Percentiles rank a stretch among this genome's conserved stretches.
Conservation (phyloP, 108 stramenopile genomes). For the Fragilaria crotonensis region DNA sequence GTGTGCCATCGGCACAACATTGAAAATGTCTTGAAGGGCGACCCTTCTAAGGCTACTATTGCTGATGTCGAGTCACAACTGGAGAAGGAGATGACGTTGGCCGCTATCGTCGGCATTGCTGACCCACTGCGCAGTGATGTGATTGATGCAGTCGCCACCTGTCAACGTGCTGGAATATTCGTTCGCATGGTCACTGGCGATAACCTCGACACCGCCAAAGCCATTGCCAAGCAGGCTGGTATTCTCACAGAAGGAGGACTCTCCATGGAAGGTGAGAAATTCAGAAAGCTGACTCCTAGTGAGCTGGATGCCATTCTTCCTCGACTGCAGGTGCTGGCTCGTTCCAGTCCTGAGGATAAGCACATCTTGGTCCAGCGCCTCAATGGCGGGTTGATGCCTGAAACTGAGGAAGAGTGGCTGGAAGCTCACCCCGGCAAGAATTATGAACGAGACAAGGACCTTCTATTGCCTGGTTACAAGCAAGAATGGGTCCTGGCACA, state of each 20-base stretch:
- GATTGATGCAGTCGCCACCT: conserved; percentile 80
- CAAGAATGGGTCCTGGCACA: conserved; percentile 55
- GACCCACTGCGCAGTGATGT: conserved; percentile 87
- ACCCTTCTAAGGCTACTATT: conserved; percentile 13
- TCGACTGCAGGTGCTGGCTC: conserved; percentile 81
- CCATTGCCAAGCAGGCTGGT: conserved; percentile 90
- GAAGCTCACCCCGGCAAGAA: conserved; percentile 50
- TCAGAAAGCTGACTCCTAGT: conserved; percentile 65
- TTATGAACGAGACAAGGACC: conserved; percentile 45
- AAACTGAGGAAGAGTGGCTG: conserved; percentile 47
- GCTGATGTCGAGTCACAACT: conserved; percentile 40
- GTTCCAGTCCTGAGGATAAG: conserved; percentile 94
- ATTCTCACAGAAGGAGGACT: conserved; percentile 72
- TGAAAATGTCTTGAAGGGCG: conserved; percentile 22
- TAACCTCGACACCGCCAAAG: conserved; percentile 86
- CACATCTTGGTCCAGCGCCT: conserved; percentile 88
- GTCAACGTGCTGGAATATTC: conserved; percentile 89
- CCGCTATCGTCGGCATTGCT: conserved; percentile 85
- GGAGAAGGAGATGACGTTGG: conserved; percentile 58
- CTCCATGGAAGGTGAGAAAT: conserved; percentile 73
- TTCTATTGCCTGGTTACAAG: conserved; percentile 60
- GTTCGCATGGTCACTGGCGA: conserved; percentile 98
- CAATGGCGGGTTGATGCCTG: conserved; percentile 71
- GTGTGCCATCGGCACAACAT: conserved; percentile 39
- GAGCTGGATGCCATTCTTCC: conserved; percentile 71